Evolutionary conservation across 2,329 filamentous ascomycete genomes (phyloP).

Genomic region (Xylaria arbuscula): DNA sequence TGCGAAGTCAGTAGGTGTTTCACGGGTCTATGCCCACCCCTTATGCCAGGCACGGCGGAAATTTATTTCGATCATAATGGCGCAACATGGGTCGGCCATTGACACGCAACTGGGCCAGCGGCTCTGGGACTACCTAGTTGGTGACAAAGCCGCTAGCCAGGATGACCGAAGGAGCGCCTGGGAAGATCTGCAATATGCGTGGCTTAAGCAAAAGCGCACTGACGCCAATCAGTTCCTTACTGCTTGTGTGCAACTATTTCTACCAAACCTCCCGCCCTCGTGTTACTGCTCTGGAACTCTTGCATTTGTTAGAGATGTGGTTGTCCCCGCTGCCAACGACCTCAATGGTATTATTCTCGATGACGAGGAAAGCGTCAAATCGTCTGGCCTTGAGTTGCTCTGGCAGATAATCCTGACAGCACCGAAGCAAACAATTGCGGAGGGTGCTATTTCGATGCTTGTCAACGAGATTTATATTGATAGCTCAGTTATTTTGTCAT

Average conservation of each 20-base stretch:
- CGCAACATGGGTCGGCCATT: slow-evolving; percentile 69
- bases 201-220: slow-evolving; percentile 56
- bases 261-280: slow-evolving; percentile 66
- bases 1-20: slow-evolving; percentile 56
- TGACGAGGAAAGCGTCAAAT: slow-evolving; percentile 63
- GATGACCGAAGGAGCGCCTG: slow-evolving; percentile 75
- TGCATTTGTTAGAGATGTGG: slow-evolving; percentile 68
- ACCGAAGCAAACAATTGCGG: slow-evolving; percentile 72
- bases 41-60: slow-evolving; percentile 66
- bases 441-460: slow-evolving; percentile 74
- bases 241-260: slow-evolving; percentile 64
- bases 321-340: slow-evolving; percentile 61
- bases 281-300: slow-evolving; percentile 72
- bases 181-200: slow-evolving; percentile 67
- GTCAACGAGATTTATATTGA: slow-evolving; percentile 77
- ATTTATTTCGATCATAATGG: slow-evolving; percentile 68
- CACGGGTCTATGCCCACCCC: slow-evolving; percentile 59
- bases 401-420: slow-evolving; percentile 84
- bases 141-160: slow-evolving; percentile 67
- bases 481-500: slow-evolving; percentile 61
- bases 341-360: slow-evolving; percentile 60
- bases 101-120: slow-evolving; percentile 68
- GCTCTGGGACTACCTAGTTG: slow-evolving; percentile 80
- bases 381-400: slow-evolving; percentile 73
- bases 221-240: slow-evolving; percentile 67